phyloP scores from a whole-genome alignment of 768 basidiomycete genomes.

The Russula foetens region DNA sequence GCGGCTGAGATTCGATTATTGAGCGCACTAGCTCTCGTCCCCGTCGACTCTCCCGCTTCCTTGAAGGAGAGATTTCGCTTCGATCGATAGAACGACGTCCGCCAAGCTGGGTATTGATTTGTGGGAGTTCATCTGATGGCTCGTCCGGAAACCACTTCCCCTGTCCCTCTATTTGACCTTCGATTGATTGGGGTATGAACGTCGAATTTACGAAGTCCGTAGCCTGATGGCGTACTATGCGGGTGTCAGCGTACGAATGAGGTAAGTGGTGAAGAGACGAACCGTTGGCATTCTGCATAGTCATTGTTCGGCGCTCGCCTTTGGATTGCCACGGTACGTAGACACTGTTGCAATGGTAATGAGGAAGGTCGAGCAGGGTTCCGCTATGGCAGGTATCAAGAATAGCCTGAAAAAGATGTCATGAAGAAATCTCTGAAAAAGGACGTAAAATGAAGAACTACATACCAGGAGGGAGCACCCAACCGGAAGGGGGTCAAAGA shows the following conservation, averaged over 20 bases:
- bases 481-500: conserved; percentile 20
- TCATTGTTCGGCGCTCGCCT: conserved; percentile 20
- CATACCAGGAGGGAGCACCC: conserved; percentile 18
- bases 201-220: background rate
- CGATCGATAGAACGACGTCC: background rate
- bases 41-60: background rate
- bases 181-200: background rate
- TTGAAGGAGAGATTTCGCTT: background rate
- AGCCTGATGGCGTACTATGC: conserved; percentile 12
- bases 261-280: background rate
- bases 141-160: too few relatives aligned
- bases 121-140: background rate
- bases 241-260: background rate
- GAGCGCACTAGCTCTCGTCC: background rate
- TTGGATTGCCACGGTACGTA: conserved; percentile 24
- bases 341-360: conserved; percentile 22
- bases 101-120: background rate
- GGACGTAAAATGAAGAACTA: background rate
- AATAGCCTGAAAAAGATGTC: conserved; percentile 12
- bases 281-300: conserved; percentile 16
- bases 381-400: conserved; percentile 25
- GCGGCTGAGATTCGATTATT: background rate
- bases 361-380: conserved; percentile 23
- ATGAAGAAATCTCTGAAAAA: background rate
- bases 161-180: background rate